A percentile compares a stretch with the other conserved stretches of the same genome.
phyloP scores from a whole-genome alignment of 2,329 filamentous ascomycete genomes.

The Cercospora janseana region DNA sequence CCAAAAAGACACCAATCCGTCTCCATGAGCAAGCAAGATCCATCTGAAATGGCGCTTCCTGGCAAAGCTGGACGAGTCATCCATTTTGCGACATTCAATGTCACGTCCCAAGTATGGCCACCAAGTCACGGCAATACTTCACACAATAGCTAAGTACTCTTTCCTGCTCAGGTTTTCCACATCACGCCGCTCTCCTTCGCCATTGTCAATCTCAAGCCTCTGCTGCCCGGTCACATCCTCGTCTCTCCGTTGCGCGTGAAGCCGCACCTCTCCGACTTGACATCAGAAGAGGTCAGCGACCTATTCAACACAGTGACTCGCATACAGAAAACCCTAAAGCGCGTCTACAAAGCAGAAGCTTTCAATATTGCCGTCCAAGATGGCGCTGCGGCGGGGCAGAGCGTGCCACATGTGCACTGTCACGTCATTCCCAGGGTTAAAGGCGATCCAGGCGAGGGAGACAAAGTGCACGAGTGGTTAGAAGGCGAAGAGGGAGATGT shows the following conservation, averaged over 20 bases:
- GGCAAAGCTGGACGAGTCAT: slow-evolving; percentile 38
- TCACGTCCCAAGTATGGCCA: slow-evolving; percentile 44
- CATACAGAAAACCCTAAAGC: slow-evolving; percentile 71
- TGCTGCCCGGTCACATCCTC: slow-evolving; percentile 89
- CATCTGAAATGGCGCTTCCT: slow-evolving; percentile 8
- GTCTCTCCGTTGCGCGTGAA: slow-evolving; percentile 70
- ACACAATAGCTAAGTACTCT: slow-evolving; percentile 17
- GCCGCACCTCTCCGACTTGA: slow-evolving; percentile 72
- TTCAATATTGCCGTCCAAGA: slow-evolving; percentile 97
- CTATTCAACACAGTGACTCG: slow-evolving; percentile 76
- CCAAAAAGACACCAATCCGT: neutral
- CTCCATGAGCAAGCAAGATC: slow-evolving; percentile 6
- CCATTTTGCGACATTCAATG: slow-evolving; percentile 46
- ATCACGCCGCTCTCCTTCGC: slow-evolving; percentile 76
- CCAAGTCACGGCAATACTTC: slow-evolving; percentile 6
- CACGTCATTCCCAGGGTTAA: slow-evolving; percentile 77
- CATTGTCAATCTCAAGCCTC: slow-evolving; percentile 91
- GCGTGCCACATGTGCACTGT: slow-evolving; percentile 87
- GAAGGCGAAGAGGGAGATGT: slow-evolving; percentile 84
- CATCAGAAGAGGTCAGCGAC: slow-evolving; percentile 70
- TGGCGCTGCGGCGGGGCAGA: slow-evolving; percentile 85
- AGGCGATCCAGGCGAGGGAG: slow-evolving; percentile 60
- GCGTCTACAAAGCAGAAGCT: slow-evolving; percentile 63
- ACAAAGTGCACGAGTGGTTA: slow-evolving; percentile 79
- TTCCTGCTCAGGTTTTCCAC: slow-evolving; percentile 73